A percentile compares a stretch with the other conserved stretches of the same genome.
Conservation (phyloP, 352 stramenopile genomes). For the Globisporangium alternatum region DNA sequence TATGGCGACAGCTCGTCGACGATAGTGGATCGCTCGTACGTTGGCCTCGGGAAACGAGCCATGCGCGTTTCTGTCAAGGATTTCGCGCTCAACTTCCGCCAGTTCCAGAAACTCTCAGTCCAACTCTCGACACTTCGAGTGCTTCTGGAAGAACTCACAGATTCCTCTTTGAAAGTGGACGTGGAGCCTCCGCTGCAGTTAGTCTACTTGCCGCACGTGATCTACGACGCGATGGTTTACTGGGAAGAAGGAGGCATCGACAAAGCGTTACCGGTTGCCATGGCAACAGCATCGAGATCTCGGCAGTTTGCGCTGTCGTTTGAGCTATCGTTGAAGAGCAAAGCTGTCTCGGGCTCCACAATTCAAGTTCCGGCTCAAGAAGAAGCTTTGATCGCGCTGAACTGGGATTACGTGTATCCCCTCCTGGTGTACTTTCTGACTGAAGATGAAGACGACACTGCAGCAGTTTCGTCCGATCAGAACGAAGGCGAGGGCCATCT, state of each 20-base stretch:
- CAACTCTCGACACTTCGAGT: conserved; percentile 29
- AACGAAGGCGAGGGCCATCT: conserved; percentile 11
- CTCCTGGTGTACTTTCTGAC: conserved; percentile 51
- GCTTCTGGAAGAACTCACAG: conserved; percentile 11
- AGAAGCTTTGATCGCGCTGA: conserved; percentile 50
- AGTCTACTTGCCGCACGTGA: conserved; percentile 23
- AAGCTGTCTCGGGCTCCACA: conserved; percentile 10
- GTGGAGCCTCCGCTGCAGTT: conserved; percentile 18
- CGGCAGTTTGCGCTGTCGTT: conserved; percentile 47
- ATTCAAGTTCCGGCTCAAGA: conserved; percentile 36
- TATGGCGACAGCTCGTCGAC: conserved; percentile 25
- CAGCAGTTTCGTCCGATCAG: not conserved
- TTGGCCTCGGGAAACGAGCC: conserved; percentile 22
- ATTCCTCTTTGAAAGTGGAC: not conserved
- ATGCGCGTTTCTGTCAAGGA: conserved; percentile 33
- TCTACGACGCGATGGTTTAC: conserved; percentile 28
- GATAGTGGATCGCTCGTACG: conserved; percentile 12
- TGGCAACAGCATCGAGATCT: not conserved
- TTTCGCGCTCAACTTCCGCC: conserved; percentile 39
- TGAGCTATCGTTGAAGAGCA: conserved; percentile 44
- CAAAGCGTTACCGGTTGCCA: not conserved
- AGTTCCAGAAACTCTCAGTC: conserved; percentile 51
- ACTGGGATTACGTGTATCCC: conserved; percentile 74
- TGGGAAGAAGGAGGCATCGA: conserved; percentile 16
- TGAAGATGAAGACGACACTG: conserved; percentile 30